Evolutionary conservation across 805 yeast genomes (phyloP).

Genomic region (baker's yeast (Saccharomyces cerevisiae)): DNA sequence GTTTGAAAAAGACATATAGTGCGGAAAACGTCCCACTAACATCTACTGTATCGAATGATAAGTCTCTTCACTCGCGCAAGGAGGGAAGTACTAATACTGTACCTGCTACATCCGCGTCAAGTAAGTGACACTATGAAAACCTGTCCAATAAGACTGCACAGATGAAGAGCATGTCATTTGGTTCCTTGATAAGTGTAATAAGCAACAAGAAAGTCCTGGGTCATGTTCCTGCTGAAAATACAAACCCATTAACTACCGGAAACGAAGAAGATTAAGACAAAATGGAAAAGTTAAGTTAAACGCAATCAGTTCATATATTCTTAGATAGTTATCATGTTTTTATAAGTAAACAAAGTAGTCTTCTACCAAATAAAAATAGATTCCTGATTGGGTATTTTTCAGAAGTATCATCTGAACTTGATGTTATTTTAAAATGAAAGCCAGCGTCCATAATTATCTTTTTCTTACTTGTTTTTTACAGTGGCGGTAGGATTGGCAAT

Average conservation of each 20-base stretch:
- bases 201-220: slow-evolving; percentile 25
- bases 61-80: slow-evolving; percentile 13
- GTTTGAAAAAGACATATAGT: slow-evolving; percentile 7
- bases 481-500: neutral
- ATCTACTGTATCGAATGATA: slow-evolving; percentile 3
- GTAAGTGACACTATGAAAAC: slow-evolving; percentile 11
- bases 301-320: slow-evolving; percentile 26
- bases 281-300: slow-evolving; percentile 15
- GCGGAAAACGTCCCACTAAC: slow-evolving; percentile 8
- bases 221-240: slow-evolving; percentile 12
- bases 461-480: neutral
- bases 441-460: neutral
- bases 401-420: neutral
- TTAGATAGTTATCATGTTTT: slow-evolving; percentile 1
- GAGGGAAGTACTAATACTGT: slow-evolving; percentile 21
- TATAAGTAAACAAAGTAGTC: neutral
- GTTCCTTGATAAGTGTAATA: slow-evolving; percentile 28
- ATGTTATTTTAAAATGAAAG: neutral
- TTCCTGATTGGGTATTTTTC: neutral
- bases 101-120: slow-evolving; percentile 5
- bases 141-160: slow-evolving; percentile 26
- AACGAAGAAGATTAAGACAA: slow-evolving; percentile 23
- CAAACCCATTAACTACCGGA: slow-evolving; percentile 20
- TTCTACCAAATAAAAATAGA: neutral
- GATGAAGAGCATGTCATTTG: slow-evolving; percentile 29